phyloP scores from a whole-genome alignment of 768 basidiomycete genomes.

The Cyclocybe cylindracea region DNA sequence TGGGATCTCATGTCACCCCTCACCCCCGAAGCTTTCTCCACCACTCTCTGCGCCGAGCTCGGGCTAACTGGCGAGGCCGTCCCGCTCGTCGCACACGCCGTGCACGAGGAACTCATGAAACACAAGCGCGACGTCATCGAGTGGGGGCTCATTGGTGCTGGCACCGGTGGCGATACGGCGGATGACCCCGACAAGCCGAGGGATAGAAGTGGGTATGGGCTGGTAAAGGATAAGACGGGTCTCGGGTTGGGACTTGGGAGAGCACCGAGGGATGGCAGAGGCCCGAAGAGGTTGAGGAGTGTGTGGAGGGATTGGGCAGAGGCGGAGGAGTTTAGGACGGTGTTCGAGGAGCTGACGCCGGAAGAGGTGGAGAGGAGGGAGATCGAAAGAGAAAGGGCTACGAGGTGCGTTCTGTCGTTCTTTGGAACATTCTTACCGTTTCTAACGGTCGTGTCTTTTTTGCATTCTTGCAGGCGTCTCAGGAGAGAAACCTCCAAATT shows the following conservation, averaged over 20 bases:
- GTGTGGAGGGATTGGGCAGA: conserved; percentile 97
- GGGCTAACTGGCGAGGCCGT: conserved; percentile 86
- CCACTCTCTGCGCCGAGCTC: conserved; percentile 79
- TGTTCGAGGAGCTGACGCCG: conserved; percentile 80
- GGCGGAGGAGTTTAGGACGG: conserved; percentile 86
- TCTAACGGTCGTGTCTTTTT: background rate
- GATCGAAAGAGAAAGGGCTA: conserved; percentile 83
- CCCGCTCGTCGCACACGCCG: conserved; percentile 88
- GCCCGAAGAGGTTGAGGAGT: conserved; percentile 79
- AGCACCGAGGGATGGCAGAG: conserved; percentile 76
- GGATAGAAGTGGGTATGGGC: conserved; percentile 51
- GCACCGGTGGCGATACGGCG: conserved; percentile 26
- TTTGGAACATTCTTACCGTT: background rate
- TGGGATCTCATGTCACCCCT: conserved; percentile 96
- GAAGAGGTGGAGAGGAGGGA: conserved; percentile 94
- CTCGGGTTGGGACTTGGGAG: conserved; percentile 75
- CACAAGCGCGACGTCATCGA: conserved; percentile 96
- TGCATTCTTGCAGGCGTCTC: conserved; percentile 26
- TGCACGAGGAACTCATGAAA: conserved; percentile 94
- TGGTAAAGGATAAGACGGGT: conserved; percentile 82
- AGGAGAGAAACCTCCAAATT: conserved; percentile 44
- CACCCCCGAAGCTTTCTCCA: conserved; percentile 85
- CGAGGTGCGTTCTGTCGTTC: conserved; percentile 43
- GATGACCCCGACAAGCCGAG: conserved; percentile 35
- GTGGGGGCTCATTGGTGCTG: conserved; percentile 82